These are phyloP conservation scores for Exophiala viscosa DNA, from an alignment of 2,329 filamentous ascomycete genomes.

Conservation along the genomic window DNA sequence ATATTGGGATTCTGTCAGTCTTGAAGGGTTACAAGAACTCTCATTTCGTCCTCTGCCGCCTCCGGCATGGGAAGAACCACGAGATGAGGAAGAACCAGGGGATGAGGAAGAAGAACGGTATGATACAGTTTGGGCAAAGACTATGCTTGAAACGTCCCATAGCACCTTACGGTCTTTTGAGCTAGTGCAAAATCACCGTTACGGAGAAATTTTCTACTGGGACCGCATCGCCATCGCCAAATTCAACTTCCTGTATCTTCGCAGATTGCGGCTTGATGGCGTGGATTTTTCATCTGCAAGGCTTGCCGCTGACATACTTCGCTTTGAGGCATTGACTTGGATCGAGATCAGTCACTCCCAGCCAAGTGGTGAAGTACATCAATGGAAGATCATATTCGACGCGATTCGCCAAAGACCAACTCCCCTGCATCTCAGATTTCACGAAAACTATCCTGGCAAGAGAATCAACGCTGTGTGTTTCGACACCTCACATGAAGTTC, in stretches of 20 bases:
- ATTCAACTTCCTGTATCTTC: neutral
- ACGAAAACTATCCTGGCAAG: neutral
- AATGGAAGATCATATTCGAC: neutral
- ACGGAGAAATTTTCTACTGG: too few species aligned
- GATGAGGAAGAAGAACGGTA: too few species aligned
- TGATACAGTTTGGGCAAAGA: too few species aligned
- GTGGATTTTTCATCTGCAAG: neutral
- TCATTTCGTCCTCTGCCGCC: too few species aligned
- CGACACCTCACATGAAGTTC: slow-evolving; percentile 1
- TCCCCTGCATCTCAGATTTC: neutral
- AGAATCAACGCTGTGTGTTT: too few species aligned
- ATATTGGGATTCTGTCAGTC: neutral
- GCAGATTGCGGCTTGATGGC: neutral
- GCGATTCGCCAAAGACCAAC: neutral
- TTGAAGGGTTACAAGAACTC: too few species aligned
- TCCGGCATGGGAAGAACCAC: too few species aligned
- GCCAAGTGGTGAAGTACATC: neutral
- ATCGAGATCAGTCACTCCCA: neutral
- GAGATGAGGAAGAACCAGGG: too few species aligned
- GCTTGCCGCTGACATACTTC: neutral
- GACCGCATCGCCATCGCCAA: too few species aligned
- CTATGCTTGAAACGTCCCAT: too few species aligned
- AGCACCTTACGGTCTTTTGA: too few species aligned
- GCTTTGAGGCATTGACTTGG: neutral
- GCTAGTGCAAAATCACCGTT: too few species aligned